A percentile compares a stretch with the other conserved stretches of the same genome.
phyloP scores from a whole-genome alignment of 805 yeast species.

The Geotrichum ghanense region DNA sequence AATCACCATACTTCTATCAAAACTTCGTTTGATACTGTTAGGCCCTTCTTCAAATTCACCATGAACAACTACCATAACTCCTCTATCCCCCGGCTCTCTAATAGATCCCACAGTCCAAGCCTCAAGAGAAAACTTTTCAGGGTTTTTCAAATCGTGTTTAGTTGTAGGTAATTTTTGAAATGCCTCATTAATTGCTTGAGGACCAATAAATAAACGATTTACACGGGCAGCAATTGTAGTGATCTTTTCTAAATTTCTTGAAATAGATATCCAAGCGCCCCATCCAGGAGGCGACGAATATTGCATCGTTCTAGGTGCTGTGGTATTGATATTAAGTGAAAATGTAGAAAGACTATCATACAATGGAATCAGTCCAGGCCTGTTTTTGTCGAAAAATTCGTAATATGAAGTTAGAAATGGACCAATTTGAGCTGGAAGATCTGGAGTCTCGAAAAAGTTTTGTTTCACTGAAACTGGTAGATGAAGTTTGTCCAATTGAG shows the following conservation, averaged over 20 bases:
- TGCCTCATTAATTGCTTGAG: constrained; percentile 44
- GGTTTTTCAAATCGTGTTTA: constrained; percentile 53
- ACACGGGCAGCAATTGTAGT: constrained; percentile 37
- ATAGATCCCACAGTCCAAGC: constrained; percentile 36
- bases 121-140: constrained; percentile 66
- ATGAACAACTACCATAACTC: constrained; percentile 69
- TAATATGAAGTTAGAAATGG: constrained; percentile 66
- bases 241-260: constrained; percentile 66
- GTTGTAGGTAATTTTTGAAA: constrained; percentile 70
- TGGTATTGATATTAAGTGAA: constrained; percentile 64
- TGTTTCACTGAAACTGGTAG: constrained; percentile 34
- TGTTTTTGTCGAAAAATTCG: constrained; percentile 70
- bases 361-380: constrained; percentile 56
- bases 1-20: constrained; percentile 73
- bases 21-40: constrained; percentile 43
- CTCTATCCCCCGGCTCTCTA: constrained; percentile 58
- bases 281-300: constrained; percentile 16
- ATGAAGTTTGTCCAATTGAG: constrained; percentile 25
- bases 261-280: constrained; percentile 46
- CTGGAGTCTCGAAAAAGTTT: constrained; percentile 72
- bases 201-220: constrained; percentile 56
- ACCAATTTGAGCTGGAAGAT: constrained; percentile 59
- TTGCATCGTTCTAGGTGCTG: constrained; percentile 40
- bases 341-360: constrained; percentile 81
- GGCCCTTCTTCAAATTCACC: constrained; percentile 67